Evolutionary conservation across 257 asterid genomes (phyloP).

Genomic region (Catharanthus roseus): DNA sequence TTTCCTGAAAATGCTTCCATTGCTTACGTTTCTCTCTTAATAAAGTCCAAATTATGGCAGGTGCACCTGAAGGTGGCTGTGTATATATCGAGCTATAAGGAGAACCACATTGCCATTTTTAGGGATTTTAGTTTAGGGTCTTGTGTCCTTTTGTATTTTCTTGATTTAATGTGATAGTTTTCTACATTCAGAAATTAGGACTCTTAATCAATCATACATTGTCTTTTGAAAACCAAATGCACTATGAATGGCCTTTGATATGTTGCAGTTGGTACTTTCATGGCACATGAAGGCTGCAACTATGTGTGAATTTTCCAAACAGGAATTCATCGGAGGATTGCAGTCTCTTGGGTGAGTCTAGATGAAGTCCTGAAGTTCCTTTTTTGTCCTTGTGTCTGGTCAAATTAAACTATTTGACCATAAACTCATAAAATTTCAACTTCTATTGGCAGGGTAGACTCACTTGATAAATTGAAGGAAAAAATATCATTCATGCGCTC

Average conservation of each 20-base stretch:
- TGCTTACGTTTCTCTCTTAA: not conserved
- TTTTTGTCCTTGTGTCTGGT: not conserved
- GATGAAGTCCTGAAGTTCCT: constrained; percentile 10
- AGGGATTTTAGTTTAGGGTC: not conserved
- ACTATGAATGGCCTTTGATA: not conserved
- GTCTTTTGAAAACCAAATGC: not conserved
- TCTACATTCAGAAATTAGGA: not conserved
- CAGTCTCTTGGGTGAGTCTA: constrained; percentile 84
- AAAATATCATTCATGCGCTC: constrained; percentile 88
- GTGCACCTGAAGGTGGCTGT: not conserved
- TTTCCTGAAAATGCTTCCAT: not conserved
- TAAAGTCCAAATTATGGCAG: not conserved
- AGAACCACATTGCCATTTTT: not conserved
- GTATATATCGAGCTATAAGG: not conserved
- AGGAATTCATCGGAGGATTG: constrained; percentile 79
- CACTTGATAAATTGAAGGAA: constrained; percentile 86
- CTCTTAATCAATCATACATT: not conserved
- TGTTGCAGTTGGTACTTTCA: constrained; percentile 47
- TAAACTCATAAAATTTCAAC: constrained; percentile 16
- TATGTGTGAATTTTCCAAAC: constrained; percentile 96
- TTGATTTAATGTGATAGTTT: not conserved
- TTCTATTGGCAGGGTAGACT: constrained; percentile 67
- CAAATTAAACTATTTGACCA: constrained; percentile 4
- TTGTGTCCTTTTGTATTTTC: no score
- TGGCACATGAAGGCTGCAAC: constrained; percentile 98